Evolutionary conservation across 306 rosid genomes (phyloP).

Genomic region (Lupinus albus): DNA sequence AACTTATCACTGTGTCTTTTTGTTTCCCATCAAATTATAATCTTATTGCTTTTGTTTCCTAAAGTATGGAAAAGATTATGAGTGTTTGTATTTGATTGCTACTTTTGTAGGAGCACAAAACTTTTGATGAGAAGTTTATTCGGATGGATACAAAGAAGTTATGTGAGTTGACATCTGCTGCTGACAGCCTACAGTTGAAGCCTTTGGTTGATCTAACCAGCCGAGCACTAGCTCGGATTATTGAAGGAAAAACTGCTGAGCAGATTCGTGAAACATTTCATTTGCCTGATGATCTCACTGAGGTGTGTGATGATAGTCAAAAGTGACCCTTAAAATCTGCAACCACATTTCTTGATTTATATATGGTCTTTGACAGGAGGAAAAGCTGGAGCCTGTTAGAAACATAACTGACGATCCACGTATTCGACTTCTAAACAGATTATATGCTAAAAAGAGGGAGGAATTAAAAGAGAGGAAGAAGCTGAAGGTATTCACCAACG

Average conservation of each 20-base stretch:
- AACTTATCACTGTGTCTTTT: conserved; percentile 1
- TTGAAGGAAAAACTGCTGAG: conserved; percentile 92
- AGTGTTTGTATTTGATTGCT: conserved; percentile 39
- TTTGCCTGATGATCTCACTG: conserved; percentile 90
- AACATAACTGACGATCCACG: conserved; percentile 90
- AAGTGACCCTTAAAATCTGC: conserved; percentile 19
- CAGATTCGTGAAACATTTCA: conserved; percentile 92
- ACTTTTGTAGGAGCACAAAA: conserved; percentile 67
- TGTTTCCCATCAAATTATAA: not conserved
- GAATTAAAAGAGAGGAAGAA: conserved; percentile 77
- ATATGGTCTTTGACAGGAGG: conserved; percentile 68
- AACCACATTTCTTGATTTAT: conserved; percentile 36
- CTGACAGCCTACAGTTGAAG: conserved; percentile 89
- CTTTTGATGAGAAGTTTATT: conserved; percentile 71
- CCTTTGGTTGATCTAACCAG: conserved; percentile 91
- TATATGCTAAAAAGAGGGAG: conserved; percentile 87
- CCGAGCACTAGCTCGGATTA: conserved; percentile 87
- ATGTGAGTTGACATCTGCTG: conserved; percentile 87
- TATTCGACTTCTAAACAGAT: conserved; percentile 83
- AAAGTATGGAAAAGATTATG: conserved; percentile 37
- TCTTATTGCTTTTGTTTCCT: conserved; percentile 27
- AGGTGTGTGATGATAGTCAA: conserved; percentile 54
- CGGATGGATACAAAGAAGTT: conserved; percentile 79
- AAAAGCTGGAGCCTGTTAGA: conserved; percentile 80
- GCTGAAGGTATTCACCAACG: conserved; percentile 61